phyloP scores from a whole-genome alignment of 2,329 filamentous ascomycete species.

The Aspergillus viridinutans region DNA sequence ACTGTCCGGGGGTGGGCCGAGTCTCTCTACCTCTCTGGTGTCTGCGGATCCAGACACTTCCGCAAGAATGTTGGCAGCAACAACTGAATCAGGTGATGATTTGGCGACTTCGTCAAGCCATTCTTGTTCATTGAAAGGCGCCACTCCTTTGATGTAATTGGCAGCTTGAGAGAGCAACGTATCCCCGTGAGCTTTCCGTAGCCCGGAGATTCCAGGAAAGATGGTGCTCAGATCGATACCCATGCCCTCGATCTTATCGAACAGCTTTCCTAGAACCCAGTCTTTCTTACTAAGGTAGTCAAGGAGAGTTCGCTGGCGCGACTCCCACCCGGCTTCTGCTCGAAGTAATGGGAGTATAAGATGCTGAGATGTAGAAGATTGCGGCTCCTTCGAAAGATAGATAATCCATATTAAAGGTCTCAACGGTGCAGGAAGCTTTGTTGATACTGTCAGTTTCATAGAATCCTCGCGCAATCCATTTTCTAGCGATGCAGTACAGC shows the following conservation, averaged over 20 bases:
- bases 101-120: constrained; percentile 39
- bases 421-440: constrained; percentile 52
- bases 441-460: constrained; percentile 45
- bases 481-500: constrained; percentile 30
- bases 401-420: constrained; percentile 52
- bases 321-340: constrained; percentile 45
- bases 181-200: constrained; percentile 42
- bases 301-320: constrained; percentile 47
- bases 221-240: constrained; percentile 54
- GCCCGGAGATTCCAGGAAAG: constrained; percentile 52
- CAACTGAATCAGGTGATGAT: constrained; percentile 12
- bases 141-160: constrained; percentile 52
- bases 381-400: constrained; percentile 38
- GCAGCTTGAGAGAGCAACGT: constrained; percentile 50
- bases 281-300: constrained; percentile 54
- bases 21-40: constrained; percentile 3
- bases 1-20: constrained; percentile 18
- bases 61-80: constrained; percentile 23
- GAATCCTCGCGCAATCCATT: constrained; percentile 25
- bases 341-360: constrained; percentile 53
- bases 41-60: constrained; percentile 18
- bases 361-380: constrained; percentile 43
- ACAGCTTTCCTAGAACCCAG: constrained; percentile 53
- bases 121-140: constrained; percentile 47
- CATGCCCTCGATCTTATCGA: constrained; percentile 55